A percentile compares a stretch with the other conserved stretches of the same genome.
phyloP scores from a whole-genome alignment of 805 yeast species.

The Kluyveromyces dobzhanskii region DNA sequence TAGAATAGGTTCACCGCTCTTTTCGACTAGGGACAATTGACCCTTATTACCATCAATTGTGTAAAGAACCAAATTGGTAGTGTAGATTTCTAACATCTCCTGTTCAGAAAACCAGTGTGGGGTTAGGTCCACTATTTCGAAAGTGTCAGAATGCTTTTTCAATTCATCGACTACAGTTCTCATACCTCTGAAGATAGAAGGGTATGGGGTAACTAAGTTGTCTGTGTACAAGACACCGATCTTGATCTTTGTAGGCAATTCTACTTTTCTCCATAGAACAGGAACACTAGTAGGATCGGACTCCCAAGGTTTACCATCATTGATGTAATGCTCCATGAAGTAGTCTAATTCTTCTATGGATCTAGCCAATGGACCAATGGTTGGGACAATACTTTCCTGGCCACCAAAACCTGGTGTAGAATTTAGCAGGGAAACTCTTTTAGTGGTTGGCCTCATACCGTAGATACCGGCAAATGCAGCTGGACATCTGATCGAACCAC shows the following conservation, averaged over 20 bases:
- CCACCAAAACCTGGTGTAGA: conserved; percentile 51
- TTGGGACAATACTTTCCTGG: conserved; percentile 57
- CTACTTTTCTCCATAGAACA: conserved; percentile 32
- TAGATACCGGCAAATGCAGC: conserved; percentile 55
- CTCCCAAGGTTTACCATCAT: conserved; percentile 59
- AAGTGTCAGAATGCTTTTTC: conserved; percentile 47
- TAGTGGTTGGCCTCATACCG: conserved; percentile 55
- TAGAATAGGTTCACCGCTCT: conserved; percentile 64
- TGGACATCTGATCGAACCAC: conserved; percentile 63
- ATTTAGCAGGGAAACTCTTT: conserved; percentile 37
- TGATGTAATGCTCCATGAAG: conserved; percentile 55
- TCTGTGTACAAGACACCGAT: conserved; percentile 59
- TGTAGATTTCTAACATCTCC: conserved; percentile 18
- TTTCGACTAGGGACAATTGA: conserved; percentile 42
- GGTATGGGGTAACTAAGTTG: conserved; percentile 57
- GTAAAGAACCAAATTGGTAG: conserved; percentile 34
- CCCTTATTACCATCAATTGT: conserved; percentile 59
- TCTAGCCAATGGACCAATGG: conserved; percentile 61
- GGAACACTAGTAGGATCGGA: conserved; percentile 31
- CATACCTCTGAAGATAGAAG: conserved; percentile 54
- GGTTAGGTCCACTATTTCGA: conserved; percentile 43
- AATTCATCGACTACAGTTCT: conserved; percentile 45
- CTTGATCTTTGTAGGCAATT: conserved; percentile 36
- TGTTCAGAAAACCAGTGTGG: conserved; percentile 18
- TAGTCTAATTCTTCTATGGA: conserved; percentile 57